Evolutionary conservation across 1,284 basidiomycete genomes (phyloP).

Genomic region (Malassezia obtusa): DNA sequence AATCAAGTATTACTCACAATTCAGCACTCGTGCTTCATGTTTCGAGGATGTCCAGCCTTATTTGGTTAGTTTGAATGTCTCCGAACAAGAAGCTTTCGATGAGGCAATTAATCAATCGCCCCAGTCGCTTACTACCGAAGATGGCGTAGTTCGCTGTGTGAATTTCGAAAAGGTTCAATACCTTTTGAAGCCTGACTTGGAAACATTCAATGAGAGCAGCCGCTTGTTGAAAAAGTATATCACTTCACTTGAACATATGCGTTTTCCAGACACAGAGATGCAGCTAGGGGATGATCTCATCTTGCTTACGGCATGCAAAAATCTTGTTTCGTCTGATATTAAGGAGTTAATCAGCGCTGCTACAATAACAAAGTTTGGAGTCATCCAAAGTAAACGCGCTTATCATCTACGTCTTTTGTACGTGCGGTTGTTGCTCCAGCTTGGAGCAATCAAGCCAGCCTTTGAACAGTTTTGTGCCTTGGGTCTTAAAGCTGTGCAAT

Average conservation of each 20-base stretch:
- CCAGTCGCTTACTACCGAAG: neutral
- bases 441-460: conserved; percentile 6
- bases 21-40: conserved; percentile 2
- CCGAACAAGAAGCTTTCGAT: neutral
- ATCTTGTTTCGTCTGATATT: neutral
- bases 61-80: neutral
- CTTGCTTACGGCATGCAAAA: conserved; percentile 1
- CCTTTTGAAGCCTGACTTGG: neutral
- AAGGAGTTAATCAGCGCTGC: neutral
- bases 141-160: neutral
- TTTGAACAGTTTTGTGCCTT: neutral
- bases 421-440: conserved; percentile 8
- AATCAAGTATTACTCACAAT: neutral
- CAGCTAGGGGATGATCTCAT: conserved; percentile 15
- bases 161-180: conserved; percentile 4
- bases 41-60: conserved; percentile 14
- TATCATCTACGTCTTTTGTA: conserved; percentile 6
- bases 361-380: neutral
- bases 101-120: neutral
- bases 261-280: conserved; percentile 15
- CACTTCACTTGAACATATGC: neutral
- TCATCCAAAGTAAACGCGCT: neutral
- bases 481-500: conserved; percentile 7
- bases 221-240: neutral
- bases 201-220: no score